Evolutionary conservation across 2,329 filamentous ascomycete species (phyloP).

Genomic region (Cladosporium sp.): DNA sequence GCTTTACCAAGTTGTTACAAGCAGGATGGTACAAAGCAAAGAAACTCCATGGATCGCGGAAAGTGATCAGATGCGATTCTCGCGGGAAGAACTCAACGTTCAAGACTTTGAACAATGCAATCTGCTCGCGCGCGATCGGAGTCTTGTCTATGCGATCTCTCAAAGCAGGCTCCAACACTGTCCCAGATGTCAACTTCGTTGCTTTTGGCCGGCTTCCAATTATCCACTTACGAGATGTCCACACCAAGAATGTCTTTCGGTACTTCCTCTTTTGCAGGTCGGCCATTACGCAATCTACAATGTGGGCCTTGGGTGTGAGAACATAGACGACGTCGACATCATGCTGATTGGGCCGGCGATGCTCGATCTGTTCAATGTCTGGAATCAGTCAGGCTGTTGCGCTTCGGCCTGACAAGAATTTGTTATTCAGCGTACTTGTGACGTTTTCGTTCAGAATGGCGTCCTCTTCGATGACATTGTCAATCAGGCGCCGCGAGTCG

Average conservation of each 20-base stretch:
- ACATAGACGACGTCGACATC: constrained; percentile 96
- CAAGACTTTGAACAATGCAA: constrained; percentile 75
- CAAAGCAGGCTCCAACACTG: constrained; percentile 65
- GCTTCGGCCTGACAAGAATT: neutral
- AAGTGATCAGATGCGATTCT: constrained; percentile 87
- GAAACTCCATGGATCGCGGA: constrained; percentile 94
- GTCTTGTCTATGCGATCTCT: constrained; percentile 72
- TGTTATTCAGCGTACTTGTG: constrained; percentile 62
- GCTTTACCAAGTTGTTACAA: constrained; percentile 77
- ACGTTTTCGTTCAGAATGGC: constrained; percentile 96
- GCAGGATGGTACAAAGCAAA: constrained; percentile 84
- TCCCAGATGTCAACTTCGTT: constrained; percentile 21
- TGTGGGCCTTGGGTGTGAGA: constrained; percentile 77
- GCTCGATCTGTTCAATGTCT: constrained; percentile 95
- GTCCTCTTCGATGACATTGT: constrained; percentile 91
- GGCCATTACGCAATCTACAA: constrained; percentile 89
- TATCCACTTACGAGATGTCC: constrained; percentile 62
- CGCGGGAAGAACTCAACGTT: constrained; percentile 86
- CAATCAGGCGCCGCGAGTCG: constrained; percentile 75
- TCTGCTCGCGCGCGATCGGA: constrained; percentile 64
- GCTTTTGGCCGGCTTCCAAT: neutral
- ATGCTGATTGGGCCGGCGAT: constrained; percentile 73
- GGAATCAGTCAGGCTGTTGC: constrained; percentile 30
- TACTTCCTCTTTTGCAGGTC: constrained; percentile 86
- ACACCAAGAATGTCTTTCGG: constrained; percentile 72